Evolutionary conservation across 2,329 filamentous ascomycete genomes (phyloP).

Genomic region (Myotisia sp.): DNA sequence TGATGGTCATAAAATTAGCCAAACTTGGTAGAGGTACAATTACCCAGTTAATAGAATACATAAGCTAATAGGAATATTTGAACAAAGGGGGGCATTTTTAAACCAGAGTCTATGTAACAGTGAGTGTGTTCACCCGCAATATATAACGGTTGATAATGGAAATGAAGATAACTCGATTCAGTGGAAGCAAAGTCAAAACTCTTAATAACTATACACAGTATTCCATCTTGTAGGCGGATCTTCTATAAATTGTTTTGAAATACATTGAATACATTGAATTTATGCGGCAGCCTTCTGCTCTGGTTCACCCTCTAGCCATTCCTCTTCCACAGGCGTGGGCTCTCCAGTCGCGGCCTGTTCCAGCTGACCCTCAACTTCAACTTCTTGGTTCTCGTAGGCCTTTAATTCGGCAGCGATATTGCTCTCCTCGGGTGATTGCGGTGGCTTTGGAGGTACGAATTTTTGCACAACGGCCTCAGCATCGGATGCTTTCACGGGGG

Average conservation of each 20-base stretch:
- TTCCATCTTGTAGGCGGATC: conserved; percentile 6
- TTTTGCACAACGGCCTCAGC: conserved; percentile 81
- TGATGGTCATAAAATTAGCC: too few relatives aligned
- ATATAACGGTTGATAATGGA: too few relatives aligned
- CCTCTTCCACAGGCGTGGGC: conserved; percentile 47
- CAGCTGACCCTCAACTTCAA: conserved; percentile 77
- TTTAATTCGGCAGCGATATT: conserved; percentile 84
- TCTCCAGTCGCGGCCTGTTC: conserved; percentile 41
- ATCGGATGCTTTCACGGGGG: conserved; percentile 70
- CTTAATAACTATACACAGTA: conserved; percentile 10
- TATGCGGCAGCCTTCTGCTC: conserved; percentile 34
- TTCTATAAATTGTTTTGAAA: conserved; percentile 1
- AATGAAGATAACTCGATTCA: too few relatives aligned
- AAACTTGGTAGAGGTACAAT: too few relatives aligned
- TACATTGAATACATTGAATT: conserved; percentile 9
- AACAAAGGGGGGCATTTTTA: too few relatives aligned
- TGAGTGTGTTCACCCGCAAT: too few relatives aligned
- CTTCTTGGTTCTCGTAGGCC: conserved; percentile 84
- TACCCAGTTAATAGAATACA: too few relatives aligned
- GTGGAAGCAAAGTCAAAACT: not conserved
- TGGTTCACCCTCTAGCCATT: conserved; percentile 73
- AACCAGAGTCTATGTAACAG: too few relatives aligned
- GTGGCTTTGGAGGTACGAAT: conserved; percentile 66
- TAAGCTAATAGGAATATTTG: too few relatives aligned
- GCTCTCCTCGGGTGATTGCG: conserved; percentile 80